These are phyloP conservation scores for Collybiopsis confluens DNA, from an alignment of 768 basidiomycete genomes.

Conservation along the genomic window DNA sequence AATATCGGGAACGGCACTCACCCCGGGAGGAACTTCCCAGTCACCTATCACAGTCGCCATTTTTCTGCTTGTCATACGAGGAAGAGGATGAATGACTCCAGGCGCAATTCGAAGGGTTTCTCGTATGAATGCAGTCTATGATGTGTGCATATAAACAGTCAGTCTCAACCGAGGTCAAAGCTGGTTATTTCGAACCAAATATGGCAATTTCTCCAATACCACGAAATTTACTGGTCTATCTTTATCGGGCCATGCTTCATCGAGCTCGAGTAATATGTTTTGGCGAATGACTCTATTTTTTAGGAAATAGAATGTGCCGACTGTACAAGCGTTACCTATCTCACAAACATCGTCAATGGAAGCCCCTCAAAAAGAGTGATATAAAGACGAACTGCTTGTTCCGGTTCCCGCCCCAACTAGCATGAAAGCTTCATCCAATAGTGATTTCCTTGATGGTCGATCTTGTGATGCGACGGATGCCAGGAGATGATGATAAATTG, in stretches of 20 bases:
- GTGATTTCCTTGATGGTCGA: constrained; percentile 8
- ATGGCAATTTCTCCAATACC: constrained; percentile 36
- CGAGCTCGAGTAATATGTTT: constrained; percentile 29
- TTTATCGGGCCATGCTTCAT: constrained; percentile 29
- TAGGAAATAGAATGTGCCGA: constrained; percentile 35
- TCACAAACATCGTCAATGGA: too few relatives aligned
- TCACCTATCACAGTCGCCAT: constrained; percentile 30
- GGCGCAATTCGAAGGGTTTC: constrained; percentile 41
- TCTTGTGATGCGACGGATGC: constrained; percentile 13
- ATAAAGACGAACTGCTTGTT: too few relatives aligned
- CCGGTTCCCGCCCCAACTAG: constrained; percentile 36
- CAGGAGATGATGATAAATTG: constrained; percentile 20
- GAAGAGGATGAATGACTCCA: constrained; percentile 36
- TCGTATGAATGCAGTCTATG: constrained; percentile 43
- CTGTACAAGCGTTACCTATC: constrained; percentile 33
- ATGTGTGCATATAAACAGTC: neutral
- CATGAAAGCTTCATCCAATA: constrained; percentile 30
- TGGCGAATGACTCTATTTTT: constrained; percentile 22
- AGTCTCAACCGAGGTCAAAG: neutral
- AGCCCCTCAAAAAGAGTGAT: too few relatives aligned
- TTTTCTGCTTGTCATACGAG: constrained; percentile 37
- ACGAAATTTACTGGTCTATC: constrained; percentile 20
- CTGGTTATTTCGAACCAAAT: constrained; percentile 28
- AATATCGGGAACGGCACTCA: constrained; percentile 16
- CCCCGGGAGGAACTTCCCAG: constrained; percentile 31